Base-by-base conservation (phyloP, 306 rosid species). In the Quercus alba region DNA sequence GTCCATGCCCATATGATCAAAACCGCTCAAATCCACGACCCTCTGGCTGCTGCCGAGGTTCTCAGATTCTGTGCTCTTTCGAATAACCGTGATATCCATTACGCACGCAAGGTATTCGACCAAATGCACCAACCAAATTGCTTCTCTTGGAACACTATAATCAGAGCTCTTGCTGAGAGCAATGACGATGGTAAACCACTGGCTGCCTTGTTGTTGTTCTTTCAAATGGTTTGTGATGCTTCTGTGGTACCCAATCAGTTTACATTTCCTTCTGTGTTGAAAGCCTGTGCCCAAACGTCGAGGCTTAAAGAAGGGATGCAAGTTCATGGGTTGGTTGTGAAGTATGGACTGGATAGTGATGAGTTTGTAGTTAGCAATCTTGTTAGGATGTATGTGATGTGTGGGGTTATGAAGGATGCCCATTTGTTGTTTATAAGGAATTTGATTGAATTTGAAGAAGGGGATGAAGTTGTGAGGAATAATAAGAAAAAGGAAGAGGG, bases 81-180 rank as follows among this genome's bases (percentile, higher is more conserved):
- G 1, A 33, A 75, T 38, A 79, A 81, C 55, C 90, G 88, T 13
- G 88, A 86, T 49, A 38, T 81, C 1, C 56, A 59, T 0, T 86
- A 85, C 30, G 89, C 94, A 57, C 83, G 86, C 49, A 12, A 83
- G 5, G 49, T 93, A 18, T 87, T 93, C 52, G 52, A 28, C 74
- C 84, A 84, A 61, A 87, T 91, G 66, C 84, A 44, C 1, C 77
- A 76, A 78, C 94, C 88, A 75, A 87, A 91, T 77, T 83, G 90
- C 85, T 93, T 93, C 73, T 86, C 94, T 19, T 90, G 91, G 87
- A 91, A 91, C 90, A 89, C 92, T 75, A 44, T 91, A 56, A 83
- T 93, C 82, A 84, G 97, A 55, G 93, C 87, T 78, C 80, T 88
- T 21, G 83, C 94, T 66, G 97, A 88, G 75, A 81, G 81, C 84